Percentiles rank a stretch among this genome's conserved stretches.
Conservation (phyloP, 352 stramenopile species). For the Phytophthora citrophthora region DNA sequence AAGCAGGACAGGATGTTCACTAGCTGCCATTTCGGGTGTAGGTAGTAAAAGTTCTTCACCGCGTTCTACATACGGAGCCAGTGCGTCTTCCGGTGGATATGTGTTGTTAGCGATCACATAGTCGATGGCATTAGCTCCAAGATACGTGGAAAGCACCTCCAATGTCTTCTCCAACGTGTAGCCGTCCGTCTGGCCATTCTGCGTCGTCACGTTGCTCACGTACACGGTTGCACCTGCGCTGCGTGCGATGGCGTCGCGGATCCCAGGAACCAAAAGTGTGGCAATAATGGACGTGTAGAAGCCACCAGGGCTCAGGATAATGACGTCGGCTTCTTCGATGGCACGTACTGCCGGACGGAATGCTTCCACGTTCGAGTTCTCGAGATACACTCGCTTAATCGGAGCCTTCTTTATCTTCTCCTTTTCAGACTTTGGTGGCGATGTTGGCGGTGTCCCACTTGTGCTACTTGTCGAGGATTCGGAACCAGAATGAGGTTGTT, state of each 20-base stretch:
- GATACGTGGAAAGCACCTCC: constrained; percentile 66
- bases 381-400: constrained; percentile 84
- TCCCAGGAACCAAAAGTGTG: constrained; percentile 79
- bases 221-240: constrained; percentile 80
- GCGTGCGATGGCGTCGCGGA: constrained; percentile 77
- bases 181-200: constrained; percentile 82
- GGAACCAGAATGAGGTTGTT: constrained; percentile 23
- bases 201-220: constrained; percentile 88
- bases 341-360: constrained; percentile 78
- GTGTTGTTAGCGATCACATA: constrained; percentile 90
- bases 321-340: constrained; percentile 88
- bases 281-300: constrained; percentile 91
- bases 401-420: constrained; percentile 59
- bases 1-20: constrained; percentile 66
- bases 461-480: constrained; percentile 27
- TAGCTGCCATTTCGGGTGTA: constrained; percentile 62
- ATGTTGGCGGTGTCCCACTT: constrained; percentile 26
- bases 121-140: constrained; percentile 79
- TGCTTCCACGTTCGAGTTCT: constrained; percentile 74
- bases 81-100: constrained; percentile 51
- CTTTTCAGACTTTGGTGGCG: constrained; percentile 30
- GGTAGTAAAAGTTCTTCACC: constrained; percentile 78
- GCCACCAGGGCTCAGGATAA: constrained; percentile 78
- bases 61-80: constrained; percentile 72
- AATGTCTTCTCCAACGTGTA: constrained; percentile 79